These are phyloP conservation scores for Endocarpon pusillum DNA, from an alignment of 495 filamentous ascomycete genomes.

Conservation along the genomic window DNA sequence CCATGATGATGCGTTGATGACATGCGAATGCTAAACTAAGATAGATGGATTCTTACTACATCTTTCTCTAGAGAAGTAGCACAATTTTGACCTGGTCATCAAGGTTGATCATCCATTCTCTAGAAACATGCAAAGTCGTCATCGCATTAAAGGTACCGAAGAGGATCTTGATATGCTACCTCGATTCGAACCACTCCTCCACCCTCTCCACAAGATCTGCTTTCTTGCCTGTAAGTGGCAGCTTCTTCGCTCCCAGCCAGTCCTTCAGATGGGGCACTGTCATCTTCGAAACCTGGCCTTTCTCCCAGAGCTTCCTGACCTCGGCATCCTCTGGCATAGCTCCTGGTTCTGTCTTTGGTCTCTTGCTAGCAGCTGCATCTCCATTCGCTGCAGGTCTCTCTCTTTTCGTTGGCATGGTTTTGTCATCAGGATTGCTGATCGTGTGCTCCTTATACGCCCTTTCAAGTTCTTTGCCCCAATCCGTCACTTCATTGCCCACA, in stretches of 20 bases:
- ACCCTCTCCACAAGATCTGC: slow-evolving; percentile 61
- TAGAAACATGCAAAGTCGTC: no score
- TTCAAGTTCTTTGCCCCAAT: slow-evolving; percentile 57
- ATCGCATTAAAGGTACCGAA: no score
- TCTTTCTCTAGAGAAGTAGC: no score
- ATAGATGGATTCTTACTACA: no score
- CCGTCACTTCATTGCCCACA: slow-evolving; percentile 55
- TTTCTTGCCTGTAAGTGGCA: slow-evolving; percentile 55
- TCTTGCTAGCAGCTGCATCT: slow-evolving; percentile 26
- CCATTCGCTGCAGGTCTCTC: slow-evolving; percentile 26
- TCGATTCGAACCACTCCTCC: slow-evolving; percentile 56
- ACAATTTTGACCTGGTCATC: no score
- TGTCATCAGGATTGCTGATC: slow-evolving; percentile 18
- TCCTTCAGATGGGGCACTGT: slow-evolving; percentile 55
- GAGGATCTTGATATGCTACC: no score
- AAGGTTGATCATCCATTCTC: no score
- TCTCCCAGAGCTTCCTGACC: slow-evolving; percentile 41
- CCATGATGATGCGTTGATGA: no score
- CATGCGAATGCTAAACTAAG: no score
- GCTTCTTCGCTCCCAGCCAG: slow-evolving; percentile 42
- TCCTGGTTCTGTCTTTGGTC: slow-evolving; percentile 28
- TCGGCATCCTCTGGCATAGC: slow-evolving; percentile 31
- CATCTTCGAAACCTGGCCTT: slow-evolving; percentile 48
- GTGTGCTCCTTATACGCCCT: slow-evolving; percentile 27
- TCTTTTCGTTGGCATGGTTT: slow-evolving; percentile 17